Conservation (phyloP, 2,329 filamentous ascomycete species). For the Nakataea oryzae region DNA sequence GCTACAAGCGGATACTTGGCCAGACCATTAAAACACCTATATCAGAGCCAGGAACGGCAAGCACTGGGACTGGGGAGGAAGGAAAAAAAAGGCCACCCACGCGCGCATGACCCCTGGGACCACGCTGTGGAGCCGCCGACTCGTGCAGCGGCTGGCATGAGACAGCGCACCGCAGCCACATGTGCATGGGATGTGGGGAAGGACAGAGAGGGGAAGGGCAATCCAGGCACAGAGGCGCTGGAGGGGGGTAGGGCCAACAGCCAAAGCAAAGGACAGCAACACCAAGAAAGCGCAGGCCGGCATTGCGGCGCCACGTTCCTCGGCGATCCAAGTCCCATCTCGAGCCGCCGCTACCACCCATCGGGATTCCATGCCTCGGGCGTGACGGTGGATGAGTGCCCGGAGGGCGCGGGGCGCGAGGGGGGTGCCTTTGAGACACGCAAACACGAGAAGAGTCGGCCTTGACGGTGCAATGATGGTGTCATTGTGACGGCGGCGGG, state of each 20-base stretch:
- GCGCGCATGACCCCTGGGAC: background rate
- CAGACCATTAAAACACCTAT: background rate
- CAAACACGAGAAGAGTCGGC: background rate
- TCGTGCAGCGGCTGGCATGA: background rate
- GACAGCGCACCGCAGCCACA: background rate
- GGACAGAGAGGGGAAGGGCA: background rate
- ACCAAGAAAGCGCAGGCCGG: background rate
- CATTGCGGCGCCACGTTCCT: background rate
- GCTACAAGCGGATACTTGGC: background rate
- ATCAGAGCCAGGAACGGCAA: background rate
- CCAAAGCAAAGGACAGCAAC: background rate
- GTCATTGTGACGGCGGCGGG: background rate
- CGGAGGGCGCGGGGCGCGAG: too few species aligned
- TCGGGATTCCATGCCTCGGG: background rate
- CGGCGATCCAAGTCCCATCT: background rate
- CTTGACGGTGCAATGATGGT: background rate
- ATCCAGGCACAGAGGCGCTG: background rate
- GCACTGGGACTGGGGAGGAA: background rate
- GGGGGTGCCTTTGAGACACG: background rate
- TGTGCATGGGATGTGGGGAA: background rate
- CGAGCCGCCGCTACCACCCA: too few species aligned
- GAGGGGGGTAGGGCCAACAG: background rate
- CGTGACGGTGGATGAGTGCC: background rate
- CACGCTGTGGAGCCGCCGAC: background rate
- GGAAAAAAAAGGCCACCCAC: background rate